Conservation (phyloP, 1,284 basidiomycete species). For the Tylopilus sp. region DNA sequence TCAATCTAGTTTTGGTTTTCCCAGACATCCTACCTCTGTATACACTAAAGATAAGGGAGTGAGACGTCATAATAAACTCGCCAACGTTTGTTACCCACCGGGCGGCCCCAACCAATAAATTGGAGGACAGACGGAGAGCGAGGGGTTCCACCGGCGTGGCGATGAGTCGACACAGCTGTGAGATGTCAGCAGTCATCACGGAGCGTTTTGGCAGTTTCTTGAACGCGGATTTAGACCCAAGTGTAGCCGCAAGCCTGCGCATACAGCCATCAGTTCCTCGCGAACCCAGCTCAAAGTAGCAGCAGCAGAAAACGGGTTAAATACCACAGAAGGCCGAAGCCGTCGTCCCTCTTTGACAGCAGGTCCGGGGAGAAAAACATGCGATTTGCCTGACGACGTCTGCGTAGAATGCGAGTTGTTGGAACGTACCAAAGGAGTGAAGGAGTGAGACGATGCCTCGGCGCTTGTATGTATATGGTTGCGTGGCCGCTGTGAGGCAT, state of each 20-base stretch:
- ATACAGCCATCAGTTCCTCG: conserved; percentile 13
- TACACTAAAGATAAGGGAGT: conserved; percentile 48
- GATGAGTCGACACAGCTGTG: conserved; percentile 76
- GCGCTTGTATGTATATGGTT: conserved; percentile 10
- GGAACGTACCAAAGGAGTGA: conserved; percentile 1
- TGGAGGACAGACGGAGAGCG: conserved; percentile 80
- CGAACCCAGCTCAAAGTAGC: not conserved
- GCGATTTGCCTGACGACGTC: not conserved
- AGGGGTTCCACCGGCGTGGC: conserved; percentile 80
- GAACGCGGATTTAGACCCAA: conserved; percentile 82
- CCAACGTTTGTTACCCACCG: conserved; percentile 52
- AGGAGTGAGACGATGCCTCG: not conserved
- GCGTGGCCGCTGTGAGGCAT: conserved; percentile 12
- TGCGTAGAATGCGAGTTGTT: not conserved
- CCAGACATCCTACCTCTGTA: conserved; percentile 58
- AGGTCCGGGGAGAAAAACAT: conserved; percentile 82
- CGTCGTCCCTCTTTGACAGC: conserved; percentile 70
- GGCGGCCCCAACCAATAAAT: conserved; percentile 82
- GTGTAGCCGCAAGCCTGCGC: conserved; percentile 80
- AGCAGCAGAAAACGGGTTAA: conserved; percentile 1
- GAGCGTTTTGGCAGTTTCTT: conserved; percentile 78
- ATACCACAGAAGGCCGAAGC: conserved; percentile 79
- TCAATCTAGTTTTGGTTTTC: not conserved
- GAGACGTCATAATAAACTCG: not conserved
- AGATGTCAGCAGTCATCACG: conserved; percentile 77